Base-by-base conservation (phyloP, 192 early-diverging fungal species). In the Mortierella alpina region DNA sequence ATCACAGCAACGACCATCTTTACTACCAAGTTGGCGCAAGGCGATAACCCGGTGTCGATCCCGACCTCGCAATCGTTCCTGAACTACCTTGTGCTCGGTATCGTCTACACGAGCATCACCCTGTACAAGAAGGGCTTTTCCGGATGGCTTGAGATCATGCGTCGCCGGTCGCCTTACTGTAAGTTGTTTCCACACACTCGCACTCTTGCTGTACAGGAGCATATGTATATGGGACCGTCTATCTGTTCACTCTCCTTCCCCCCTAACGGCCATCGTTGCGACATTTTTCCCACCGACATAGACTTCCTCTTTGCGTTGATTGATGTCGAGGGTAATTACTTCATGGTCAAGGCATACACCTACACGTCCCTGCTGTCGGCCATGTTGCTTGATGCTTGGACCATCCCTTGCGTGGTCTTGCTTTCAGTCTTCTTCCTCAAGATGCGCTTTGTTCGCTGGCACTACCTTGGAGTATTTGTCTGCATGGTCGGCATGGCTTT, bases 301-400 rank as follows among this genome's bases (percentile, higher is more conserved):
- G 84, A 90, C 47, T 70, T 93, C 22, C 48, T 93, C 6, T 74
- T 95, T 72, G 90, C 87, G 1, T 63, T 89, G 10, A 88, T 91
- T 14, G 93, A 95, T 77, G 92, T 95, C 4, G 92, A 95, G 76
- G 93, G 91, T 72, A 95, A 95, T 66, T 95, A 91, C 68, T 92
- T 95, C 85, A 89, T 92, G 14, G 90, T 93, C 62, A 94, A 93
- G 83, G 89, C 92, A 9, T 95, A 88, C 64, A 83, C 77, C 67
- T 94, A 94, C 71, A 95, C 93, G 17, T 92, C 91, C 15, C 67
- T 93, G 3, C 82, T 95, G 47, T 93, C 93, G 0, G 90, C 88
- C 69, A 93, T 93, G 92, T 76, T 95, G 52, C 84, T 95, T 17
- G 92, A 94, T 70, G 89, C 92, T 20, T 94, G 93, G 93, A 88